Conservation (phyloP, 805 yeast genomes). For the Nakazawaea sp. region DNA sequence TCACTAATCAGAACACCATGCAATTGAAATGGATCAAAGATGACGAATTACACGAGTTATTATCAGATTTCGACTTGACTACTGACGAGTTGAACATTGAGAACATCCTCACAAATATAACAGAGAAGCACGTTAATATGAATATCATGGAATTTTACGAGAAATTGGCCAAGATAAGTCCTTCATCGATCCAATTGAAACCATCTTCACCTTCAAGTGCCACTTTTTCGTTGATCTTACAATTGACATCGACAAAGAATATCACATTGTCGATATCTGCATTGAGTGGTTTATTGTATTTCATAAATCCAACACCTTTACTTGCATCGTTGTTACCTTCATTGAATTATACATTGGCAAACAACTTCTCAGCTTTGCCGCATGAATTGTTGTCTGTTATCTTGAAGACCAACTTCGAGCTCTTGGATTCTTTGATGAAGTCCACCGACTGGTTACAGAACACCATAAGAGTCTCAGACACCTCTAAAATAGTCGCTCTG, state of each 20-base stretch:
- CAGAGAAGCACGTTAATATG: constrained; percentile 31
- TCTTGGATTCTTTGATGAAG: constrained; percentile 46
- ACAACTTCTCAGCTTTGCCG: constrained; percentile 12
- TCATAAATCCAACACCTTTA: constrained; percentile 37
- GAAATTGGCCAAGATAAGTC: constrained; percentile 21
- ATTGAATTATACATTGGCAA: constrained; percentile 12
- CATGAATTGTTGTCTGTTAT: constrained; percentile 37
- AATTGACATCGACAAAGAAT: constrained; percentile 21
- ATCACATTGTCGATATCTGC: constrained; percentile 24
- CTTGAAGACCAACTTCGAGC: constrained; percentile 40
- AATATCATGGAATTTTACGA: constrained; percentile 26
- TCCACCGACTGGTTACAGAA: constrained; percentile 69
- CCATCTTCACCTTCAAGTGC: constrained; percentile 6
- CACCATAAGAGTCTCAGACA: constrained; percentile 39
- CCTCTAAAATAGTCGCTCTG: neutral
- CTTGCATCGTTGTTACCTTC: constrained; percentile 24
- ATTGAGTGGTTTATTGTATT: constrained; percentile 34
- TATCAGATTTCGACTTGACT: constrained; percentile 24
- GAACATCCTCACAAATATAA: constrained; percentile 27
- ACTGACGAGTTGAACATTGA: constrained; percentile 26
- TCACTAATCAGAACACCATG: constrained; percentile 36
- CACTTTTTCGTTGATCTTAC: constrained; percentile 19
- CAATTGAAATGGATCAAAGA: constrained; percentile 60
- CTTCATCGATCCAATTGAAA: constrained; percentile 12
- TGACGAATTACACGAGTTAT: constrained; percentile 32